Evolutionary conservation across 306 rosid genomes (phyloP), one percentile per base, ranked within the genome.

Genomic region (Fragaria nilgerrensis): DNA sequence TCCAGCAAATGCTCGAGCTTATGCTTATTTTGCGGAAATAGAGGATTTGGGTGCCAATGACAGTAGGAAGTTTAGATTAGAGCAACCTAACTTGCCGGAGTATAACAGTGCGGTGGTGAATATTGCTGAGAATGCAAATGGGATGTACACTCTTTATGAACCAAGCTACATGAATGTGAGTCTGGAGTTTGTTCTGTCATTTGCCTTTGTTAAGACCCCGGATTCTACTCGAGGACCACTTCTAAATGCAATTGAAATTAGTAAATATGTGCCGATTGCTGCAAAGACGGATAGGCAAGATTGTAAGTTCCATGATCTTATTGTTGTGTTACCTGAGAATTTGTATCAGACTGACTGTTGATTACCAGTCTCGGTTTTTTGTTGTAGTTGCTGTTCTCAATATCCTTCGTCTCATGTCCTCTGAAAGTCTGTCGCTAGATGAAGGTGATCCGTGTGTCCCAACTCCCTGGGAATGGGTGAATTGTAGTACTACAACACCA

Each of bases 361-460:
- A 75, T 75, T 72, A 29, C 49, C 84, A 70, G 80, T 77, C 78
- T 34, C 84, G 65, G 53, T 44, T 82, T 82, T 67, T 75, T 53
- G 77, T 80, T 81, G 72, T 84, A 95, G 97, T 78, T 83, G 50
- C 71, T 78, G 87, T 74, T 77, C 84, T 86, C 71, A 88, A 82
- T 84, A 75, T 80, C 78, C 72, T 95, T 78, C 64, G 81, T 65
- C 72, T 44, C 73, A 80, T 88, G 86, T 90, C 93, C 13, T 71
- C 78, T 13, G 94, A 86, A 70, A 83, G 68, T 37, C 68, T 53
- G 75, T 85, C 45, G n/a, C 80, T 79, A 58, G 78, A 89, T 15
- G 92, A 90, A 85, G 97, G 99, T 7, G 97, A 92, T 85, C 97
- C 97, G 20, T 95, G 99, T 79, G 87, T 87, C 80, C 99, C 99